Base-by-base conservation (phyloP, 805 yeast genomes). In the Lipomyces yamanashiensis region DNA sequence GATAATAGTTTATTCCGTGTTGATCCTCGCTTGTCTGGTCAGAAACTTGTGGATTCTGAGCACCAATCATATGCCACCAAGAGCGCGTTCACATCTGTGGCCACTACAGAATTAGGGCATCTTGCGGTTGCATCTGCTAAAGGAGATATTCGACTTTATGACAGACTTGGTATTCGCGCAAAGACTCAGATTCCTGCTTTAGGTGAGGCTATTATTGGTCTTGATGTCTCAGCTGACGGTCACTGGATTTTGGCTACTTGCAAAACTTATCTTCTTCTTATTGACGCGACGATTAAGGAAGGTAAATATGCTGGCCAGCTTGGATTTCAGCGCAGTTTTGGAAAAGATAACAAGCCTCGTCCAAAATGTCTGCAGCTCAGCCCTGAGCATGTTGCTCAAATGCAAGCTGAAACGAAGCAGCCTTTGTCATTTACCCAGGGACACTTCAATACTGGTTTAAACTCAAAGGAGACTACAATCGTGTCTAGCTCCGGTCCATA, bases 211-310 rank as follows among this genome's bases (percentile, higher is more conserved):
- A 84, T 89, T 56, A 76, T 81, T 45, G 88, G 89, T 23, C 70
- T 89, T 19, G 92, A 89, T 63, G 85, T 84, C 0, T 85, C 96
- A 6, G 84, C 88, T 21, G 92, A 89, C 73, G 97, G 97, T 64
- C 80, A 84, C 69, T 92, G 91, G 88, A 72, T 91, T 48, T 78
- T 92, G 63, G 95, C 92, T 1, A 92, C 97, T 0, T 89, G 93
- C 78, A 80, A 82, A 70, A 83, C 85, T 0, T 89, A 89, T 72
- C 76, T 92, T 65, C 78, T 92, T 59, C 80, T 92, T 51, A 80
- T 90, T 64, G 95, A 91, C 75, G 79, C 86, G 13, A 78, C 80
- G 45, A 85, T 88, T 62, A 85, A 84, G 62, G 82, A 80, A 2
- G 92, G 90, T 54, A 81, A 81, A 71, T 80, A 87, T 71, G 80